Evolutionary conservation across 371 early-diverging fungal species (phyloP), one percentile per base, ranked within the genome.

Genomic region (Haplosporangium sp.): DNA sequence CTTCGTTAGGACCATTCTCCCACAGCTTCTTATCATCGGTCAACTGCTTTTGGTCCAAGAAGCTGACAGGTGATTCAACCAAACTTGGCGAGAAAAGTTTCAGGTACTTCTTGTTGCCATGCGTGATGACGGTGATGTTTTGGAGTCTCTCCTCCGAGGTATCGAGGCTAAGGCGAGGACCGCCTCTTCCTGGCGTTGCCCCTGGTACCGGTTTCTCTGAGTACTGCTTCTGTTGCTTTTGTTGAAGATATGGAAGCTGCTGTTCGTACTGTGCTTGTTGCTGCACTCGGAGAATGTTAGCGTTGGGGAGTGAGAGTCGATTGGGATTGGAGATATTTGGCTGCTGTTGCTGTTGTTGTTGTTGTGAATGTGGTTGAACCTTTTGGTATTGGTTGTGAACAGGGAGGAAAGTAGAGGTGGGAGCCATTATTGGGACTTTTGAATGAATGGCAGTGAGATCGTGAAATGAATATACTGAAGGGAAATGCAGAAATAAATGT

Each of bases 1-100:
- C 79, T 55, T 59, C 69, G 13, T 77, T 64, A 6, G 79, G 79
- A 4, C 79, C 79, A n/a, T 77, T 72, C 62, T 77, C 79, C 79
- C 79, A 77, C 42, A 77, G 21, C 68, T 64, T 68, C 59, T 62
- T 52, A 55, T 77, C 79, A 3, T 71, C 73, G 41, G 18, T 29
- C 56, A 62, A 45, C 37, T 77, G 79, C 45, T 65, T 77, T 38
- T 64, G 68, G 48, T 67, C 53, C 38, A 77, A 48, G 43, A 54
- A 77, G 45, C 68, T 67, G 40, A 71, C 64, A 14, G 79, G 79
- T 6, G 79, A 77, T 7, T 77, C 79, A 10, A 77, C 79, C 10
- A 77, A 65, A n/a, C 54, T 64, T 0, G 79, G 79, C 0, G 79
- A 77, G 50, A 77, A 72, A 12, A 77, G 62, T 47, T 77, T 77